Base-by-base conservation (phyloP, 2,329 filamentous ascomycete species). In the Penicillium hesseltinei region DNA sequence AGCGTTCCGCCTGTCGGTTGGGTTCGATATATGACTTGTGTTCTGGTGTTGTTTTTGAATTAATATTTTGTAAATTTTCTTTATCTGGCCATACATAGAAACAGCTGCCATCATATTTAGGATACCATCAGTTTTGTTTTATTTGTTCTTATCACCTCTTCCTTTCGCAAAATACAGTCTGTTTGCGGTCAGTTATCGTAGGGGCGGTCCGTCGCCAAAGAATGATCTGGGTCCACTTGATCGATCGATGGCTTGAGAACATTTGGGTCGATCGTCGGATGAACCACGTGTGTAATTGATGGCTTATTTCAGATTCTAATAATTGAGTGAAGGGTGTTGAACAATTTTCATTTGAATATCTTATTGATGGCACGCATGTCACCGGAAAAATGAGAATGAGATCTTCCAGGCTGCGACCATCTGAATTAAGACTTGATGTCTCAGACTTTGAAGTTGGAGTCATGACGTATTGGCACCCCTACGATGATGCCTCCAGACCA, bases 401-500 rank as follows among this genome's bases (percentile, higher is more conserved):
- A 23, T 17, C 45, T 35, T 17, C 9, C 1, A 23, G 15, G 13
- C 29, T 17, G 13, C 29, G 31, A 23, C 29, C 19, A 47, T 47
- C 29, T 23, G 4, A 44, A 44, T 45, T 19, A 1, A 15, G 21
- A n/a, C 2, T 39, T 15, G 1, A 54, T 25, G 44, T 49, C 44
- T 50, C 44, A 35, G 44, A 50, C 10, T 21, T 23, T n/a, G 4
- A 47, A 38, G 36, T 7, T 23, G 17, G 13, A 52, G 50, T 62
- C 50, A 61, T 62, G 60, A 62, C 59, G 60, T 61, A 59, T 43
- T n/a, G n/a, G 5, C 19, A 13, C 11, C 7, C 39, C 7, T 44
- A 27, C 7, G 25, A 53, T 58, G 54, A 54, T 52, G 36, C 13
- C 25, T 51, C 33, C 11, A 43, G 45, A 29, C 5, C 19, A 42